Conservation (phyloP, 2,329 filamentous ascomycete species). For the Venturia effusa region DNA sequence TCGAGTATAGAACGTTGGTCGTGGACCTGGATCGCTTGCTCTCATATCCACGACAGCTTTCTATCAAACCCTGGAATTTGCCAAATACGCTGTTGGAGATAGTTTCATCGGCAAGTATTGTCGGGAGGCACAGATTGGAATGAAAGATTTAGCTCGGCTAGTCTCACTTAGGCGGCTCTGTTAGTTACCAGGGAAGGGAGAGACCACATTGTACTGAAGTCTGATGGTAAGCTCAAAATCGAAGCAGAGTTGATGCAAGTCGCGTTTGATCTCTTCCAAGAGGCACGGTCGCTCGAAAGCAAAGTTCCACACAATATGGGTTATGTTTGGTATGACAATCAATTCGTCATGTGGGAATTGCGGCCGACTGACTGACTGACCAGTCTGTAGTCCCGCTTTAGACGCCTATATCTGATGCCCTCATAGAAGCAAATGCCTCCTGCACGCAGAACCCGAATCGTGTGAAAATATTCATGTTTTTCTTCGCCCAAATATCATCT, state of each 20-base stretch:
- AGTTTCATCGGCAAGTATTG: no score
- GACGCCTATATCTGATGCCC: not conserved
- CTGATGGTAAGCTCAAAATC: not conserved
- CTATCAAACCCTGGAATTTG: no score
- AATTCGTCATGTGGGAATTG: constrained; percentile 1
- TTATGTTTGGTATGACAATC: not conserved
- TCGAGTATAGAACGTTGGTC: no score
- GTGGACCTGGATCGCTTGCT: no score
- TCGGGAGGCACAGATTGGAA: no score
- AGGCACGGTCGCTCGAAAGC: not conserved
- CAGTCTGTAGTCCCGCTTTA: not conserved
- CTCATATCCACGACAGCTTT: no score
- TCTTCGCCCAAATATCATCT: not conserved
- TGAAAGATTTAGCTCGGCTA: no score
- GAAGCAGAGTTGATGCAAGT: not conserved
- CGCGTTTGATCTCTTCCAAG: not conserved
- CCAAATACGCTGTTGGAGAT: no score
- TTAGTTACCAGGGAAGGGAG: not conserved
- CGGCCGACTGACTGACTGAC: not conserved
- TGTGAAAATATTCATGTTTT: constrained; percentile 1
- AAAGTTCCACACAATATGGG: not conserved
- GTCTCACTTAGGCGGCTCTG: no score
- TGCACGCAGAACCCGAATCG: constrained; percentile 1
- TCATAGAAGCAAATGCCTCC: not conserved
- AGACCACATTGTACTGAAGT: not conserved